A percentile compares a stretch with the other conserved stretches of the same genome.
Conservation (phyloP, 192 early-diverging fungal genomes). For the Gigaspora rosea region DNA sequence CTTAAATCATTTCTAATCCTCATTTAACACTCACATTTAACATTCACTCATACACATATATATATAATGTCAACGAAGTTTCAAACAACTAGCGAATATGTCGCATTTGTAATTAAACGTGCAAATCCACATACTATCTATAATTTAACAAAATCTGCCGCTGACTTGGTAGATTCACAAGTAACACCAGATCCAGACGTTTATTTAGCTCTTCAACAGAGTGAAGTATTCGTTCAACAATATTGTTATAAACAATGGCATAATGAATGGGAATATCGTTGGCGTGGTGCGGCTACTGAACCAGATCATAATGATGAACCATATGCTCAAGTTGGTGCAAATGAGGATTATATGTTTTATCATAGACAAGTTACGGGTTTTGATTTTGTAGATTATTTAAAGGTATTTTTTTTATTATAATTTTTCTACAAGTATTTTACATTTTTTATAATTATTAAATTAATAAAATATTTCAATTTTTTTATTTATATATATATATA, state of each 20-base stretch:
- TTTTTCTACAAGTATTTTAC: neutral
- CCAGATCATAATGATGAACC: neutral
- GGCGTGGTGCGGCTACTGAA: neutral
- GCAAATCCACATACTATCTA: neutral
- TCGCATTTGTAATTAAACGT: neutral
- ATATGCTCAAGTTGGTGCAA: neutral
- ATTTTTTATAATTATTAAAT: no score
- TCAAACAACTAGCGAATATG: neutral
- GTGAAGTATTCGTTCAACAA: neutral
- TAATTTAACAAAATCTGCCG: neutral
- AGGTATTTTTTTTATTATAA: neutral
- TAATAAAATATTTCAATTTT: neutral
- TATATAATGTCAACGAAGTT: no score
- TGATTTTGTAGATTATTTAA: neutral
- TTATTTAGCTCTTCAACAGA: neutral
- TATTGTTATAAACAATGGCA: neutral
- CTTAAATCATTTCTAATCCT: no score
- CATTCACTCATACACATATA: no score
- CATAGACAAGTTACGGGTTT: neutral
- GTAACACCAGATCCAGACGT: neutral
- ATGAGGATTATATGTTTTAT: neutral
- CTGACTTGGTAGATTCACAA: neutral
- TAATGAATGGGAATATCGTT: neutral
- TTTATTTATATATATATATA: no score
- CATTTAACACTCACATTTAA: no score